Evolutionary conservation across 352 stramenopile genomes (phyloP).

Genomic region (Phytophthora pluvialis): DNA sequence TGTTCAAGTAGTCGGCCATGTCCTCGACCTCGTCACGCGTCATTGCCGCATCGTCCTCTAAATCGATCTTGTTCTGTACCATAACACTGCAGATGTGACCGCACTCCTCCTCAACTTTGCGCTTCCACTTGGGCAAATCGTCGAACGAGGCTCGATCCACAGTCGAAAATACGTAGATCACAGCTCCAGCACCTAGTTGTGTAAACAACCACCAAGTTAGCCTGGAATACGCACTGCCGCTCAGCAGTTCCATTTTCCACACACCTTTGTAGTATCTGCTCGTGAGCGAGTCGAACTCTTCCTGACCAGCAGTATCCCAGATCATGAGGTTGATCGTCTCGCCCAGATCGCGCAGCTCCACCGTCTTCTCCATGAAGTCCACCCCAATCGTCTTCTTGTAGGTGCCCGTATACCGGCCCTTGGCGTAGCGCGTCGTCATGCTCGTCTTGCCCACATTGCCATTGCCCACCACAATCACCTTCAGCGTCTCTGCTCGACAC

Average conservation of each 20-base stretch:
- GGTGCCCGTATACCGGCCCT: constrained; percentile 76
- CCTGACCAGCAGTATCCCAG: constrained; percentile 83
- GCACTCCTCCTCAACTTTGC: constrained; percentile 75
- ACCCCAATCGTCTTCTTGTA: constrained; percentile 90
- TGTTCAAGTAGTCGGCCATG: constrained; percentile 64
- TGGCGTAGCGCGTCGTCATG: constrained; percentile 81
- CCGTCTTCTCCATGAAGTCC: constrained; percentile 85
- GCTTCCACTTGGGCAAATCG: constrained; percentile 71
- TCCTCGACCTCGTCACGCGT: constrained; percentile 63
- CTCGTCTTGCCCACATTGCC: constrained; percentile 87
- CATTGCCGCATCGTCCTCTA: constrained; percentile 69
- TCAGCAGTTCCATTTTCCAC: not conserved
- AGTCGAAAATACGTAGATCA: constrained; percentile 82
- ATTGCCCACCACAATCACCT: constrained; percentile 86
- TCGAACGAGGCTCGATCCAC: constrained; percentile 77
- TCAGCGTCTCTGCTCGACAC: constrained; percentile 64
- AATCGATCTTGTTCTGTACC: constrained; percentile 82
- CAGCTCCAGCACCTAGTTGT: constrained; percentile 52
- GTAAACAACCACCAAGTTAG: not conserved
- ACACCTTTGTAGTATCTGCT: constrained; percentile 79
- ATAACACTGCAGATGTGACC: constrained; percentile 69
- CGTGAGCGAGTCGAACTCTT: constrained; percentile 84
- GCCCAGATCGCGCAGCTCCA: constrained; percentile 65
- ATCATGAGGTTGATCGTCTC: constrained; percentile 82
- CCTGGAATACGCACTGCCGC: not conserved